A percentile compares a stretch with the other conserved stretches of the same genome.
Evolutionary conservation across 495 filamentous ascomycete genomes (phyloP).

Genomic region (Daldinia decipiens): DNA sequence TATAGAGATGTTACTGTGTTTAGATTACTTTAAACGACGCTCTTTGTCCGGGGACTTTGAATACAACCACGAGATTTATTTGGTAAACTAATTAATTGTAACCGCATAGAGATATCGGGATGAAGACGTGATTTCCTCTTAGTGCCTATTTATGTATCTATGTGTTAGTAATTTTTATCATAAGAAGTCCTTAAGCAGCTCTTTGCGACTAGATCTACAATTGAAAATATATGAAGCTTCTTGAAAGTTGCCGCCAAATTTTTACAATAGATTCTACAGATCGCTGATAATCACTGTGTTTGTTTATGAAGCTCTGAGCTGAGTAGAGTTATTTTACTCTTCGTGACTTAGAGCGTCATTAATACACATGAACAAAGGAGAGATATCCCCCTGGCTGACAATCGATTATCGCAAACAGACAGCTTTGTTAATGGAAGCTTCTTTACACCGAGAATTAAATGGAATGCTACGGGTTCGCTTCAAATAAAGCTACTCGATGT

Average conservation of each 20-base stretch:
- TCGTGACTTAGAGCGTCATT: not conserved
- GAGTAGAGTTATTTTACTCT: not conserved
- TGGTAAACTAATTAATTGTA: not conserved
- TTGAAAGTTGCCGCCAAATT: too few species aligned
- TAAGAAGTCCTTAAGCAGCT: not conserved
- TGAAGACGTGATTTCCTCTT: not conserved
- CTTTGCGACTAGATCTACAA: not conserved
- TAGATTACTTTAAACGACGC: slow-evolving; percentile 4
- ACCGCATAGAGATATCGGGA: not conserved
- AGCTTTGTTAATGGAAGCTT: not conserved
- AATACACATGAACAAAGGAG: not conserved
- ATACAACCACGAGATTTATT: not conserved
- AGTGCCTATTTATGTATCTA: not conserved
- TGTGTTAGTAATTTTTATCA: not conserved
- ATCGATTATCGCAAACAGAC: slow-evolving; percentile 4
- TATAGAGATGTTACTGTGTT: not conserved
- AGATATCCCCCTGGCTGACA: not conserved
- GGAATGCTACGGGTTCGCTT: not conserved
- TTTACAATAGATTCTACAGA: not conserved
- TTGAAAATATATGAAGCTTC: not conserved
- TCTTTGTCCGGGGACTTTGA: not conserved
- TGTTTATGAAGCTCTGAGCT: not conserved
- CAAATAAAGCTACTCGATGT: not conserved
- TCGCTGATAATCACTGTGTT: not conserved
- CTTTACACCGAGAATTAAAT: not conserved